Evolutionary conservation across 139 green algal genomes (phyloP), one percentile per base, ranked within the genome.

Genomic region (Klebsormidium nitens): DNA sequence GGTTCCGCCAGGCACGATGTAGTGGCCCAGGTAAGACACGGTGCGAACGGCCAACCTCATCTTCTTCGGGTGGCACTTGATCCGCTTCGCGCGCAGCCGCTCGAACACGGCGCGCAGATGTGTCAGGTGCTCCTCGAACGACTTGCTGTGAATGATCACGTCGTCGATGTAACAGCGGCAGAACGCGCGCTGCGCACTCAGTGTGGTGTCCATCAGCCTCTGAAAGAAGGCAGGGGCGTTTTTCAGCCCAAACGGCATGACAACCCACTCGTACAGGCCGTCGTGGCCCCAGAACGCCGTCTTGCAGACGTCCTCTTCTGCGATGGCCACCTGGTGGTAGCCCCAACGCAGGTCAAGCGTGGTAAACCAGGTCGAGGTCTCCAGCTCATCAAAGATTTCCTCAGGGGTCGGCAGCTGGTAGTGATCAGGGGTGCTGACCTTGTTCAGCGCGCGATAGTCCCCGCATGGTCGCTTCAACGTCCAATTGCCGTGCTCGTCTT

Each of bases 361-460:
- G 8, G 52, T 35, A 23, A 61, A 61, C n/a, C 26, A 61, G 17
- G 52, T 61, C 14, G 14, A 61, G 11, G n/a, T 34, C 11, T 19
- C 52, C 6, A 61, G 19, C 14, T 61, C 52, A 23, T 61, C 52
- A 34, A 61, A 61, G n/a, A 61, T 61, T 11, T 61, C 26, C 14
- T 61, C 52, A 31, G 52, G 52, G 6, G 52, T 61, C 52, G 52
- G 26, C 52, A 61, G 19, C 6, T 14, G 52, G 17, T 61, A 61
- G 19, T 23, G 8, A 23, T 61, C 52, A 14, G 19, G 52, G 6
- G 19, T 19, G n/a, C 14, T 61, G 52, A 37, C n/a, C 52, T 34
- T 23, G 26, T 61, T 61, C 52, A 61, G 26, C 26, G 11, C 6
- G 6, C 52, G 52, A 61, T 61, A 61, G 26, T 61, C 26, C 11